Percentiles rank a stretch among this genome's conserved stretches.
phyloP scores from a whole-genome alignment of 768 basidiomycete species.

The Leccinum truebloodii region DNA sequence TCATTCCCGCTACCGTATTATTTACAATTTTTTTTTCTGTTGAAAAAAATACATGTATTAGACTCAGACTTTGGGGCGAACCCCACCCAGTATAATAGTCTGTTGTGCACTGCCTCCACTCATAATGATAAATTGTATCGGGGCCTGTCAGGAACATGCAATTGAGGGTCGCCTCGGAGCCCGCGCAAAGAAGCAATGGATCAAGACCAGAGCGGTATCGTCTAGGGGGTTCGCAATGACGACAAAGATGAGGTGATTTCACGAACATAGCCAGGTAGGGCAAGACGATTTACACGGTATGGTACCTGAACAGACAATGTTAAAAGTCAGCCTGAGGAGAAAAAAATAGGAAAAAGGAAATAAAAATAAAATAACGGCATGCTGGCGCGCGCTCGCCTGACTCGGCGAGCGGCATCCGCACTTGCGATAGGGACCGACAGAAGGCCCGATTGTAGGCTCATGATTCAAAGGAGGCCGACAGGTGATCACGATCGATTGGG shows the following conservation, averaged over 20 bases:
- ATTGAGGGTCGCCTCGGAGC: constrained; percentile 30
- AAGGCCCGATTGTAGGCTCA: neutral
- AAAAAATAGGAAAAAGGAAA: neutral
- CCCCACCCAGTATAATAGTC: neutral
- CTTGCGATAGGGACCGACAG: constrained; percentile 2
- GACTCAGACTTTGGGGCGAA: neutral
- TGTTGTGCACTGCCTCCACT: constrained; percentile 13
- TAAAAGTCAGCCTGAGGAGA: constrained; percentile 7
- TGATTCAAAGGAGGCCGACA: constrained; percentile 5
- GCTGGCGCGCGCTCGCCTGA: constrained; percentile 6
- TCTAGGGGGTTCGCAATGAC: neutral
- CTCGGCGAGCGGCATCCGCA: neutral
- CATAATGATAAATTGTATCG: constrained; percentile 26
- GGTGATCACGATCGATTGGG: constrained; percentile 7
- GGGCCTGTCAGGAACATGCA: constrained; percentile 26
- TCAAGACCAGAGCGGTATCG: neutral
- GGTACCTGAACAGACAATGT: constrained; percentile 12
- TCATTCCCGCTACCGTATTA: constrained; percentile 4
- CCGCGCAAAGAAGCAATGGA: constrained; percentile 28
- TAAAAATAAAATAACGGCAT: constrained; percentile 10
- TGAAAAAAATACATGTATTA: neutral
- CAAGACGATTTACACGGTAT: constrained; percentile 16
- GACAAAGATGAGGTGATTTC: constrained; percentile 27
- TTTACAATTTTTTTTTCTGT: constrained; percentile 13
- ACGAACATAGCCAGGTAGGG: constrained; percentile 9